Base-by-base conservation (phyloP, 1,284 basidiomycete species). In the Microbotryum violaceum region DNA sequence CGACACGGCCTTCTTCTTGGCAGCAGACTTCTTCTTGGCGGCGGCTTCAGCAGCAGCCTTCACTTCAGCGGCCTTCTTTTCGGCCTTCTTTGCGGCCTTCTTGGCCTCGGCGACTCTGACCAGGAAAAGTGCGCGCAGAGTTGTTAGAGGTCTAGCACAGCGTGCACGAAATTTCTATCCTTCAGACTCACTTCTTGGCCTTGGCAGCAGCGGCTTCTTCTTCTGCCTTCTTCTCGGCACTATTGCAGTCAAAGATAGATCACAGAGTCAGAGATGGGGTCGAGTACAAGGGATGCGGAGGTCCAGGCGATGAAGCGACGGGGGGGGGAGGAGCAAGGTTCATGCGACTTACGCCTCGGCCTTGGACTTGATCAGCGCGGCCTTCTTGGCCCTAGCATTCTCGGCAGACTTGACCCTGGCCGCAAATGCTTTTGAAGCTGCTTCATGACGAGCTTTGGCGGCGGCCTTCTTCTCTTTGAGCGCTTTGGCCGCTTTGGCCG, bases 381-480 rank as follows among this genome's bases (percentile, higher is more conserved):
- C 37, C 6, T 42, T 42, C 37, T 42, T 42, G 10, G 37, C 37
- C 16, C 37, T 42, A 18, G 37, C 37, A 18, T 4, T 42, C 37
- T 42, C 49, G 25, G 23, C 49, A 12, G 25, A 20, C 16, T 50
- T 27, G 16, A 29, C 4, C 16, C 25, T 9, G 25, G 7, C 14
- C 6, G 20, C 25, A 3, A 50, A 21, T 16, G 31, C 42, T 29
- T 58, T 16, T 47, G 8, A 6, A 29, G 33, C 25, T 18, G 25
- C 45, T 48, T 21, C 21, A 53, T 58, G 25, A 49, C 44, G 48
- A 53, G 46, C 47, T 49, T 57, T 48, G 42, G 48, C 47, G 52
- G 58, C 37, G 50, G 25, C 45, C 54, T 54, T 50, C 14, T 51
- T 46, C 53, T 52, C 27, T 21, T 21, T 58, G 20, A 47, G 20